Evolutionary conservation across 129 eudicot species (phyloP).

Genomic region (Artemisia annua): DNA sequence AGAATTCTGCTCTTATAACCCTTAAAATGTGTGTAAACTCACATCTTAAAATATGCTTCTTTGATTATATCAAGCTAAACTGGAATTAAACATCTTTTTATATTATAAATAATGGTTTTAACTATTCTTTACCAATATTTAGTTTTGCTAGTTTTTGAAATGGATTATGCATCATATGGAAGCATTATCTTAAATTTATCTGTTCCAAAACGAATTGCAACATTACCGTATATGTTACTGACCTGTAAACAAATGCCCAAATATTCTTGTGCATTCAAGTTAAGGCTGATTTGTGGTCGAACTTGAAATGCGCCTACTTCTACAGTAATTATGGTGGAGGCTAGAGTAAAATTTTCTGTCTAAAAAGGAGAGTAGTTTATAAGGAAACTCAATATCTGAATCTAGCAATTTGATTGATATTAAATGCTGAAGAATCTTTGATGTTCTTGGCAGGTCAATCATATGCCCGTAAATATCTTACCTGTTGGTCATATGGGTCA

Average conservation of each 20-base stretch:
- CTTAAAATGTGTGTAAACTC: not conserved
- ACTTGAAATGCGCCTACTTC: no score
- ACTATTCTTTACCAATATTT: not conserved
- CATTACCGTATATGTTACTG: no score
- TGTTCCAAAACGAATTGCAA: no score
- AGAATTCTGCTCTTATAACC: slow-evolving; percentile 10
- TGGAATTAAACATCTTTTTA: not conserved
- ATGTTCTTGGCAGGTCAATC: slow-evolving; percentile 50
- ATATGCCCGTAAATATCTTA: slow-evolving; percentile 55
- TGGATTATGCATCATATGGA: not conserved
- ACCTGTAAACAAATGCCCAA: no score
- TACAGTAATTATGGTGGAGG: no score
- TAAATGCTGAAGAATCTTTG: slow-evolving; percentile 7
- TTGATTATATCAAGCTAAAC: not conserved
- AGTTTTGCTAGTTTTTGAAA: slow-evolving; percentile 1
- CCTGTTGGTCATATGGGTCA: slow-evolving; percentile 61
- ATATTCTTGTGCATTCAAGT: no score
- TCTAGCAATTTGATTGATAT: slow-evolving; percentile 5
- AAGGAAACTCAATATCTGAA: not conserved
- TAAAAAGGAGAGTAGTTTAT: no score
- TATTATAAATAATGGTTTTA: not conserved
- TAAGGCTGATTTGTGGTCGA: no score
- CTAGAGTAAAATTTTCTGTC: no score
- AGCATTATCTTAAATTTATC: no score
- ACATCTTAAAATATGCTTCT: slow-evolving; percentile 4